Percentiles rank a stretch among this genome's conserved stretches.
phyloP scores from a whole-genome alignment of 2,329 filamentous ascomycete genomes.

The Xylariaceae sp. region DNA sequence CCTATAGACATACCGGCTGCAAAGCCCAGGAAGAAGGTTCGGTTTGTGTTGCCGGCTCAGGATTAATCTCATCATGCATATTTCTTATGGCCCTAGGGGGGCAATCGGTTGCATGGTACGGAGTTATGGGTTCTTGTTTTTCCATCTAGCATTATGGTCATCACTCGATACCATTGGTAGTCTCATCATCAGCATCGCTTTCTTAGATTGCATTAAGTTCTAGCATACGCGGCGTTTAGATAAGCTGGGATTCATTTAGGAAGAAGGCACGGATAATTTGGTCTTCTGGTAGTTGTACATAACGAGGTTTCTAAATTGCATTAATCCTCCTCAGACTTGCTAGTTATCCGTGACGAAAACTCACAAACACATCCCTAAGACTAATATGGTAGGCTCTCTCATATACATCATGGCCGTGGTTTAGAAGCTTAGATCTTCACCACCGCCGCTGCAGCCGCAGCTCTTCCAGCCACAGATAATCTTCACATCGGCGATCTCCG shows the following conservation, averaged over 20 bases:
- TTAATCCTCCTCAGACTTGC: not conserved
- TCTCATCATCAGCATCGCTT: slow-evolving; percentile 6
- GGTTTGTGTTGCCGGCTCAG: slow-evolving; percentile 57
- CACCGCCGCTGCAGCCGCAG: too few species aligned
- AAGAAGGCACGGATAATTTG: slow-evolving; percentile 6
- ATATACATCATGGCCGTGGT: too few species aligned
- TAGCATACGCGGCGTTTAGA: slow-evolving; percentile 22
- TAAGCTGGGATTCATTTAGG: not conserved
- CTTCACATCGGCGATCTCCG: slow-evolving; percentile 15
- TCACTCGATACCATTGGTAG: slow-evolving; percentile 2
- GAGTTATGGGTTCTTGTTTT: slow-evolving; percentile 19
- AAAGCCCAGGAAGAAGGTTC: slow-evolving; percentile 62
- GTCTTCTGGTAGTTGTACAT: slow-evolving; percentile 11
- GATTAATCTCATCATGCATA: slow-evolving; percentile 37
- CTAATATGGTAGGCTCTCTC: too few species aligned
- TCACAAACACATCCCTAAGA: too few species aligned
- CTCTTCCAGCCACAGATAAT: too few species aligned
- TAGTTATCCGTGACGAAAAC: too few species aligned
- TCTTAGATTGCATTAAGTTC: slow-evolving; percentile 12
- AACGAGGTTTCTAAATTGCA: slow-evolving; percentile 9
- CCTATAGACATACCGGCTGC: slow-evolving; percentile 50
- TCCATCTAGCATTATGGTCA: slow-evolving; percentile 13
- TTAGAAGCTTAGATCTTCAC: too few species aligned
- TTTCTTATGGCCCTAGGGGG: not conserved
- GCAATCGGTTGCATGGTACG: slow-evolving; percentile 1